These are phyloP conservation scores for Saccharomycopsis babjevae DNA, from an alignment of 805 yeast genomes.

Conservation along the genomic window DNA sequence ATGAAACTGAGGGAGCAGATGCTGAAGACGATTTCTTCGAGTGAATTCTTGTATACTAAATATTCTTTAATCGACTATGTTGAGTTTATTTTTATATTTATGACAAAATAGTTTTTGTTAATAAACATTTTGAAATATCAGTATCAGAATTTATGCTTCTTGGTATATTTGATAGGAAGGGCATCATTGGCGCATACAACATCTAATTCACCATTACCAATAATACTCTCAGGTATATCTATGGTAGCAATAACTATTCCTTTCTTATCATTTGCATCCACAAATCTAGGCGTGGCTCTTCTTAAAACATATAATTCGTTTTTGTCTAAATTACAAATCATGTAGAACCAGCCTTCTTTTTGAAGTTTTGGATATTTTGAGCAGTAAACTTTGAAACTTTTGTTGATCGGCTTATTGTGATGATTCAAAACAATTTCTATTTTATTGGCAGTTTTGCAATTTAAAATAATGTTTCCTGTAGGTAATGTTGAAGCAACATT, in stretches of 20 bases:
- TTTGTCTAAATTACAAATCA: conserved; percentile 39
- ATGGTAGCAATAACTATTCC: conserved; percentile 3
- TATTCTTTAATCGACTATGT: not conserved
- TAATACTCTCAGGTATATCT: conserved; percentile 27
- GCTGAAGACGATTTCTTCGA: conserved; percentile 30
- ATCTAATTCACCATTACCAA: conserved; percentile 32
- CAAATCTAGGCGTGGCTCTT: conserved; percentile 56
- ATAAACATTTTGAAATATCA: not conserved
- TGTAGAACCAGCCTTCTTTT: conserved; percentile 86
- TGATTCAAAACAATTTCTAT: conserved; percentile 43
- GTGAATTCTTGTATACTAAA: conserved; percentile 9
- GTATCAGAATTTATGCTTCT: conserved; percentile 17
- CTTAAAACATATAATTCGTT: conserved; percentile 56
- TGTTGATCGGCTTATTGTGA: conserved; percentile 34
- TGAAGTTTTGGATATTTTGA: conserved; percentile 85
- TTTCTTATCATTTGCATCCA: conserved; percentile 9
- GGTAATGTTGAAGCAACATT: conserved; percentile 52
- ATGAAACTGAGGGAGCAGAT: conserved; percentile 20
- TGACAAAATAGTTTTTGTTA: not conserved
- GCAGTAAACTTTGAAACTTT: conserved; percentile 59
- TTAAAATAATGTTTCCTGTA: conserved; percentile 36
- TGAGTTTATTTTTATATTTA: not conserved
- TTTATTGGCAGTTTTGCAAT: conserved; percentile 28
- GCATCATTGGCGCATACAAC: conserved; percentile 58
- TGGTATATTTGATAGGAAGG: conserved; percentile 40